Conservation (phyloP, 2,329 filamentous ascomycete genomes). For the Diaporthe ampelina region DNA sequence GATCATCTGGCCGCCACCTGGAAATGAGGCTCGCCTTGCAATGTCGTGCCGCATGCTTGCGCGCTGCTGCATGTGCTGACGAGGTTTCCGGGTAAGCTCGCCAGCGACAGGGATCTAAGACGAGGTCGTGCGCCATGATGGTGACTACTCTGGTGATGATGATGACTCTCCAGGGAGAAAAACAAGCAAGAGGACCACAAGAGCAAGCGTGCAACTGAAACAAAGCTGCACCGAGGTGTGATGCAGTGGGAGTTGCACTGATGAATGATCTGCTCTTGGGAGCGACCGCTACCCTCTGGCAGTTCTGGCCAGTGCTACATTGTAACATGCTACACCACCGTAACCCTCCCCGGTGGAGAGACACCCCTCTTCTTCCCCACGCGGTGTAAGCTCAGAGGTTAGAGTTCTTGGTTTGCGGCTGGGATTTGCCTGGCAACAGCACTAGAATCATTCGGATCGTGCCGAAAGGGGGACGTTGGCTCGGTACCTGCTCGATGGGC, state of each 20-base stretch:
- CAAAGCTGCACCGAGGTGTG: conserved; percentile 5
- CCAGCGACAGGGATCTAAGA: background rate
- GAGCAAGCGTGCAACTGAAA: conserved; percentile 1
- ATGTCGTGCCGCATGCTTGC: conserved; percentile 3
- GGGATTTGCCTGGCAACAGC: conserved; percentile 15
- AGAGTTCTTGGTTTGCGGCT: conserved; percentile 1
- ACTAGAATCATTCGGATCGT: conserved; percentile 35
- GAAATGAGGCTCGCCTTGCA: conserved; percentile 28
- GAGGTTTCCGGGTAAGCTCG: background rate
- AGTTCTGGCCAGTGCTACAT: background rate
- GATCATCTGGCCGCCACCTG: conserved; percentile 24
- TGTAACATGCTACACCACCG: background rate
- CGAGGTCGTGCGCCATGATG: background rate
- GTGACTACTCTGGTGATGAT: background rate
- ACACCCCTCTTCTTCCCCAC: background rate
- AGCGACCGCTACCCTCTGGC: background rate
- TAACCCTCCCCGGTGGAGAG: background rate
- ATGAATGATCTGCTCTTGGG: conserved; percentile 25
- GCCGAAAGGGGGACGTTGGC: conserved; percentile 33
- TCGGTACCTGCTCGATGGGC: background rate
- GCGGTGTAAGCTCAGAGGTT: background rate
- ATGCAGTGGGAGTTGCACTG: conserved; percentile 30
- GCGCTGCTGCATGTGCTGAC: background rate
- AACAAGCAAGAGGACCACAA: background rate
- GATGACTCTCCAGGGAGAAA: background rate